Evolutionary conservation across 768 basidiomycete species (phyloP).

Genomic region (Tulasnella sp.): DNA sequence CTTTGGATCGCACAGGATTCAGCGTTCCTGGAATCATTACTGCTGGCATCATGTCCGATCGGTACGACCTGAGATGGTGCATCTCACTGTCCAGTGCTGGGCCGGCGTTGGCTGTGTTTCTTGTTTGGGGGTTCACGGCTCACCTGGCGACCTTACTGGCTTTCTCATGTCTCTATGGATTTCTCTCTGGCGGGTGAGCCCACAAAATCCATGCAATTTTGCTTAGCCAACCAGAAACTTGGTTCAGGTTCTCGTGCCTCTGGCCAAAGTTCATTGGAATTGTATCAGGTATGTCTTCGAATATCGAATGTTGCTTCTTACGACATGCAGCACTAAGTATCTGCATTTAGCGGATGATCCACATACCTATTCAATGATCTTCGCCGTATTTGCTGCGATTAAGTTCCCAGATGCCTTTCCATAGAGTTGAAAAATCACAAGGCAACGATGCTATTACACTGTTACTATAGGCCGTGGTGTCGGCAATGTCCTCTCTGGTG

Average conservation of each 20-base stretch:
- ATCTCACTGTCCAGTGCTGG: slow-evolving; percentile 3
- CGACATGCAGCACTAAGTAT: no score
- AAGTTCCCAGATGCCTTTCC: neutral
- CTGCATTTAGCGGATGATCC: neutral
- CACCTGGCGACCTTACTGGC: neutral
- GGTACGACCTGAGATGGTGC: neutral
- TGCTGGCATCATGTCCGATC: slow-evolving; percentile 3
- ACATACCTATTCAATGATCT: neutral
- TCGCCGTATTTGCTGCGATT: neutral
- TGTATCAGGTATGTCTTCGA: neutral
- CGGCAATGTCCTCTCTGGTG: neutral
- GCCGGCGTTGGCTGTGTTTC: neutral
- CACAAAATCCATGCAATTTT: neutral
- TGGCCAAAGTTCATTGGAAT: slow-evolving; percentile 12
- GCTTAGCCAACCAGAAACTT: neutral
- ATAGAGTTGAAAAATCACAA: neutral
- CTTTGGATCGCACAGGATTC: neutral
- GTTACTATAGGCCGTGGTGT: neutral
- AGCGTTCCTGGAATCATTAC: slow-evolving; percentile 4
- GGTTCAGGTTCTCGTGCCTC: slow-evolving; percentile 3
- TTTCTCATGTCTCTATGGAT: slow-evolving; percentile 12
- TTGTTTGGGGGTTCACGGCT: slow-evolving; percentile 13
- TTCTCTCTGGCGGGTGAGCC: slow-evolving; percentile 4
- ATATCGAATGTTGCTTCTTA: neutral
- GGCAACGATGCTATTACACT: no score